Evolutionary conservation across 176 grass and related monocot species (phyloP).

Genomic region (Paspalum notatum): DNA sequence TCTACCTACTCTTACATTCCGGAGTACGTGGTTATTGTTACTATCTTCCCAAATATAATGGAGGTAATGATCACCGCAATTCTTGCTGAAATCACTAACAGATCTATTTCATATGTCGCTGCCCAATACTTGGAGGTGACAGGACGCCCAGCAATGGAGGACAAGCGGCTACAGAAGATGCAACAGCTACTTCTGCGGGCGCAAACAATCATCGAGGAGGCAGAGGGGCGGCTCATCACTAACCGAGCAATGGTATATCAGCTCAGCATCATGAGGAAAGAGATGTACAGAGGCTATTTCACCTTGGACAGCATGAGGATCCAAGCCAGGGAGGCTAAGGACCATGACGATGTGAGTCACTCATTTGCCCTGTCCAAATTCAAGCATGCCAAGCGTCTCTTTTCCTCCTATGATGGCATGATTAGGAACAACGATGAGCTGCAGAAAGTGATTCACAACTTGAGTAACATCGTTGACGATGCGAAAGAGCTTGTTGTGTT

Average conservation of each 20-base stretch:
- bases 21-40: neutral
- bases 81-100: neutral
- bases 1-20: neutral
- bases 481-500: neutral
- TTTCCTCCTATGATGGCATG: neutral
- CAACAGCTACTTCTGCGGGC: neutral
- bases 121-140: neutral
- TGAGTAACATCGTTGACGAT: neutral
- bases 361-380: neutral
- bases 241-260: neutral
- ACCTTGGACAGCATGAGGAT: neutral
- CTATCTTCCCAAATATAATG: neutral
- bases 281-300: slow-evolving; percentile 10
- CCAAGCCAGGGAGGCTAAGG: neutral
- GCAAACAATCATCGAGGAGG: neutral
- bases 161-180: neutral
- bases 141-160: neutral
- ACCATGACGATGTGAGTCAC: neutral
- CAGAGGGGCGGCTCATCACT: neutral
- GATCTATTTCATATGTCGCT: neutral
- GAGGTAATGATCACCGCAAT: neutral
- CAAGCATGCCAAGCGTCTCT: neutral
- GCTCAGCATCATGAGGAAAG: neutral
- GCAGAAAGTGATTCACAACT: neutral
- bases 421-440: neutral